phyloP scores from a whole-genome alignment of 257 asterid genomes.

The Solanum appendiculatum region DNA sequence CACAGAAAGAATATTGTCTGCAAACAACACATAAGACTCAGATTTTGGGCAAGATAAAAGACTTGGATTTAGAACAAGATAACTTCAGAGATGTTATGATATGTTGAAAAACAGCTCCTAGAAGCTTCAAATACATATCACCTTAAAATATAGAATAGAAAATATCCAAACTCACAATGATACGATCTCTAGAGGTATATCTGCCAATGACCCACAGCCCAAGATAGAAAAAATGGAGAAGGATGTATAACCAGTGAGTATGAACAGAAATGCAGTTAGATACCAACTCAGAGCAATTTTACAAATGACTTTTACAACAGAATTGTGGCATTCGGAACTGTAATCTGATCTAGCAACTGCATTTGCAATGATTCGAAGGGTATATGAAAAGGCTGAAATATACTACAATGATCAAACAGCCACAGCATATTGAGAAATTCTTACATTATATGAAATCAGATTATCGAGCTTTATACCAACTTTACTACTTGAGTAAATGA shows the following conservation, averaged over 20 bases:
- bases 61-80: not conserved
- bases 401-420: not conserved
- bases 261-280: not conserved
- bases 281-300: not conserved
- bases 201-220: not conserved
- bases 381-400: not conserved
- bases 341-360: not conserved
- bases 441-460: not conserved
- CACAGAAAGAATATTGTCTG: conserved; percentile 93
- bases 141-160: not conserved
- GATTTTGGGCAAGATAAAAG: not conserved
- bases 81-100: not conserved
- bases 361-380: not conserved
- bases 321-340: not conserved
- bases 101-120: not conserved
- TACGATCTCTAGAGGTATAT: not conserved
- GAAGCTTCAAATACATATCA: not conserved
- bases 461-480: not conserved
- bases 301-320: not conserved
- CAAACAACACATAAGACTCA: conserved; percentile 5
- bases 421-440: not conserved
- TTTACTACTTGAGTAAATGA: not conserved
- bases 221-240: not conserved
- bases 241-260: not conserved
- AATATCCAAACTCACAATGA: not conserved